Base-by-base conservation (phyloP, 768 basidiomycete genomes). In the Mycena olivaceomarginata region DNA sequence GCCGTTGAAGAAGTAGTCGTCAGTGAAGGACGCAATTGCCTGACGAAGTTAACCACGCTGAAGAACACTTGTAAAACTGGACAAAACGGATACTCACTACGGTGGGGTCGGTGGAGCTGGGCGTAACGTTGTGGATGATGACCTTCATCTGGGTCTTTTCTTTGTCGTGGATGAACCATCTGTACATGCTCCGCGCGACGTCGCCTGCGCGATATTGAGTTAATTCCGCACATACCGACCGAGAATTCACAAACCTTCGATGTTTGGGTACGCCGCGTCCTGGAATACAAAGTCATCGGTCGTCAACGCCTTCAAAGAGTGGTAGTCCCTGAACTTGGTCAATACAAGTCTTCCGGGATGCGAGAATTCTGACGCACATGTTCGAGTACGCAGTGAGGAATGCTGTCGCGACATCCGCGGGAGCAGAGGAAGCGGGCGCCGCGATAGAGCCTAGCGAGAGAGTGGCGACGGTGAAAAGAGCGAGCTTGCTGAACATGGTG, bases 371-470 rank as follows among this genome's bases (percentile, higher is more conserved):
- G 9, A 16, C 65, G 0, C 25, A 67, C 72, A 73, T 73, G 65
- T 73, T 73, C 12, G 64, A 73, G 25, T 66, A 73, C 1, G 72
- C 72, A 5, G 72, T 73, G 65, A 73, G 65, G 65, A 73, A 73
- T 20, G 72, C 72, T 4, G 25, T 66, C 2, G 65, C 72, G 9
- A 66, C 53, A 45, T 73, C 72, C 1, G 65, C 65, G 12, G 65
- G 41, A 4, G 72, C 39, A 41, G 70, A 64, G 11, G 70, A 64
- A 11, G 51, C 45, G 8, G 70, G 70, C 2, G 40, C 70, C 37
- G 62, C 70, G 43, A 53, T 22, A n/a, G 48, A n/a, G 10, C 48
- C 39, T 1, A 64, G 39, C 3, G 70, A 53, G 45, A 72, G 48
- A 48, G 10, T 22, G 62, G 48, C 62, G 39, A 39, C 8, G 40